Percentiles rank a stretch among this genome's conserved stretches.
Evolutionary conservation across 345 rosid species (phyloP).

Genomic region (Eutrema japonicum): DNA sequence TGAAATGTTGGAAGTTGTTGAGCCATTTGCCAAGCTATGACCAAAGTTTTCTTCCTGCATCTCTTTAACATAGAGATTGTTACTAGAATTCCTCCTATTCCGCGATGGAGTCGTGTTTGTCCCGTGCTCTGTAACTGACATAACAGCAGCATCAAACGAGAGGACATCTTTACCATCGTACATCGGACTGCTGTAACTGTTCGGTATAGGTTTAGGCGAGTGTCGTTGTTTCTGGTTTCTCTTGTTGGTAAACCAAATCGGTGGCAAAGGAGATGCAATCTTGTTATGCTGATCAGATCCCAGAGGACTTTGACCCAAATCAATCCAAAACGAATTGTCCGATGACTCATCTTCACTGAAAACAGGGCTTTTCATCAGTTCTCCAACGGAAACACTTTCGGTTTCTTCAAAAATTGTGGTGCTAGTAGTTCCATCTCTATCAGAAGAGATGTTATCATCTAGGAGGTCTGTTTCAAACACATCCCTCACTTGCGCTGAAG

Average conservation of each 20-base stretch:
- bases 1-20: slow-evolving; percentile 38
- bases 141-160: slow-evolving; percentile 82
- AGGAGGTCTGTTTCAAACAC: slow-evolving; percentile 85
- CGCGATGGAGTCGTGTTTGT: slow-evolving; percentile 47
- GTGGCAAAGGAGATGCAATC: slow-evolving; percentile 72
- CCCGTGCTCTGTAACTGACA: slow-evolving; percentile 58
- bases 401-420: slow-evolving; percentile 87
- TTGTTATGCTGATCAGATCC: slow-evolving; percentile 68
- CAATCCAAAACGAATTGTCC: slow-evolving; percentile 93
- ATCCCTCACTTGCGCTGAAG: slow-evolving; percentile 90
- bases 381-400: slow-evolving; percentile 89
- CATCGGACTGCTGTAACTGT: slow-evolving; percentile 73
- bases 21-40: slow-evolving; percentile 31
- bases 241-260: slow-evolving; percentile 70
- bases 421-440: slow-evolving; percentile 79
- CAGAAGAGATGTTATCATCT: slow-evolving; percentile 74
- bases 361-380: slow-evolving; percentile 91
- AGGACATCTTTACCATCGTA: slow-evolving; percentile 65
- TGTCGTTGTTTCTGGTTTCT: slow-evolving; percentile 60
- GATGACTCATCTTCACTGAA: slow-evolving; percentile 98
- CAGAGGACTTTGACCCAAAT: slow-evolving; percentile 93
- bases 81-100: slow-evolving; percentile 41
- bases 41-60: slow-evolving; percentile 66
- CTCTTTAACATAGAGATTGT: slow-evolving; percentile 47
- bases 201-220: slow-evolving; percentile 50